Percentiles rank a stretch among this genome's conserved stretches.
Conservation (phyloP, 352 stramenopile species). For the Salisapilia sapeloensis region DNA sequence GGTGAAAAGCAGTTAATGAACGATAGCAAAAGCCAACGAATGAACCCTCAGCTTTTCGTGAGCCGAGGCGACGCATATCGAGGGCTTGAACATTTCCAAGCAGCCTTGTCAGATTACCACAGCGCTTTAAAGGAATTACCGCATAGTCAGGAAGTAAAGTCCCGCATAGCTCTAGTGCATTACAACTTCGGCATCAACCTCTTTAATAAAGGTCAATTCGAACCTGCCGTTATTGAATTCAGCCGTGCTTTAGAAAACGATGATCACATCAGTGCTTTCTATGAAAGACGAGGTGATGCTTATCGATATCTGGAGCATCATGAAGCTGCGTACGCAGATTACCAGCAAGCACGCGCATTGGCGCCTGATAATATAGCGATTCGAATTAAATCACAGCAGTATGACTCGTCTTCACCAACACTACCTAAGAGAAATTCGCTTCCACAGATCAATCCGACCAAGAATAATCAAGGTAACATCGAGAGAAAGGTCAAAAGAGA, state of each 20-base stretch:
- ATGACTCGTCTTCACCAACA: no score
- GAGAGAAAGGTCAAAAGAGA: no score
- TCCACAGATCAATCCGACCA: no score
- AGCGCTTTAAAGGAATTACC: slow-evolving; percentile 40
- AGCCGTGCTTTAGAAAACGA: slow-evolving; percentile 37
- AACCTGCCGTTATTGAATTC: slow-evolving; percentile 65
- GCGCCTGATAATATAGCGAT: no score
- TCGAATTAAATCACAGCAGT: no score
- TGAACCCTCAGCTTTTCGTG: slow-evolving; percentile 38
- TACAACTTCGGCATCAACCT: slow-evolving; percentile 70
- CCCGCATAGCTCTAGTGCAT: slow-evolving; percentile 52
- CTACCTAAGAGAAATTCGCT: not conserved
- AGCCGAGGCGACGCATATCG: slow-evolving; percentile 60
- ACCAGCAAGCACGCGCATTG: slow-evolving; percentile 11
- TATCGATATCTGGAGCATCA: slow-evolving; percentile 60
- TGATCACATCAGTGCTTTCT: slow-evolving; percentile 27
- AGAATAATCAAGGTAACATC: no score
- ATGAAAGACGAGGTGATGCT: slow-evolving; percentile 49
- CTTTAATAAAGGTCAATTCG: slow-evolving; percentile 56
- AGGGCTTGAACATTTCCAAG: slow-evolving; percentile 50
- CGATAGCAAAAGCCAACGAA: slow-evolving; percentile 20
- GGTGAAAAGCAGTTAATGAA: slow-evolving; percentile 24
- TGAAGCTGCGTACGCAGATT: slow-evolving; percentile 27
- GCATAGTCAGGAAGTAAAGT: slow-evolving; percentile 23
- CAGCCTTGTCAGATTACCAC: slow-evolving; percentile 65